phyloP scores from a whole-genome alignment of 1,139 yeast genomes.

The Suhomyces wounanorum region DNA sequence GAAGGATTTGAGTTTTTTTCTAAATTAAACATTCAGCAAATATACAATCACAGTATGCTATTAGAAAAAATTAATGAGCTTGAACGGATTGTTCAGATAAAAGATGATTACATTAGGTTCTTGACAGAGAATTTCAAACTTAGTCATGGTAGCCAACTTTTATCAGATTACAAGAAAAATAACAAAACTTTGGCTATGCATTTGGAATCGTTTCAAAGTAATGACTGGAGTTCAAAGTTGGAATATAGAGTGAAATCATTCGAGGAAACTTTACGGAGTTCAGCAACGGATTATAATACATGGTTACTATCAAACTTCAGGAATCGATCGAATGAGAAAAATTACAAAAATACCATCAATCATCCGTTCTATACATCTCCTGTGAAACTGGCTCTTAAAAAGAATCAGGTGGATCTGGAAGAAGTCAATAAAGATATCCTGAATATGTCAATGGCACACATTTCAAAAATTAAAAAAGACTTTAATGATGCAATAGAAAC shows the following conservation, averaged over 20 bases:
- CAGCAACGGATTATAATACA: constrained; percentile 9
- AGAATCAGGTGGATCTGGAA: not conserved
- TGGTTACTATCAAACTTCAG: constrained; percentile 11
- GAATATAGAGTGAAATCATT: constrained; percentile 2
- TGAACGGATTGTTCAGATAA: constrained; percentile 25
- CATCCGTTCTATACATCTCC: constrained; percentile 16
- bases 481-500: not conserved
- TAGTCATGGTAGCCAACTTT: constrained; percentile 38
- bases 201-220: constrained; percentile 21
- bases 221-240: constrained; percentile 19
- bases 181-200: constrained; percentile 17
- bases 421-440: not conserved
- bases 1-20: constrained; percentile 22
- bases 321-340: not conserved
- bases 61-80: constrained; percentile 25
- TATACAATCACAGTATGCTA: constrained; percentile 25
- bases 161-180: constrained; percentile 29
- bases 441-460: not conserved
- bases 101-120: constrained; percentile 39
- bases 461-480: not conserved
- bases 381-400: not conserved
- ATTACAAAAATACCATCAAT: not conserved
- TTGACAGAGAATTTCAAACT: constrained; percentile 40
- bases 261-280: constrained; percentile 3
- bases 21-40: constrained; percentile 26